Conservation (phyloP, 1,284 basidiomycete genomes). For the Irpex sp. region DNA sequence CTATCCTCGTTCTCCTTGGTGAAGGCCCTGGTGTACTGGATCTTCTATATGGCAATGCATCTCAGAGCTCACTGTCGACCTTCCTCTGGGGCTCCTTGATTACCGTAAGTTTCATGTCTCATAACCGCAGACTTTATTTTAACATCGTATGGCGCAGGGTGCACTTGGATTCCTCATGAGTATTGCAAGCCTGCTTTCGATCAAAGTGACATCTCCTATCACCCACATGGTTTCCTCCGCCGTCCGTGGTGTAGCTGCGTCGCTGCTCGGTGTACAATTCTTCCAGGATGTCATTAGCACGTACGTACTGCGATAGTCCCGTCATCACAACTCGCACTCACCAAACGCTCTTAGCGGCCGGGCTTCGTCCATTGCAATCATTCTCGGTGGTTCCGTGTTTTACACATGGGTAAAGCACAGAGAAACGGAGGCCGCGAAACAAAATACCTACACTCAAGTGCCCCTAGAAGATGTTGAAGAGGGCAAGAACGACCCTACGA, state of each 20-base stretch:
- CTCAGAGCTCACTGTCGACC: conserved; percentile 50
- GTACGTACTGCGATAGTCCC: conserved; percentile 38
- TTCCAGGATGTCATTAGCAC: conserved; percentile 74
- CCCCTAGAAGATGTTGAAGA: conserved; percentile 49
- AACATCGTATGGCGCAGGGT: conserved; percentile 44
- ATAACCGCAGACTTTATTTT: not conserved
- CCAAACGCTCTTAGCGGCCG: conserved; percentile 55
- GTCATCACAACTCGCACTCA: not conserved
- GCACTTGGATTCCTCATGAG: conserved; percentile 85
- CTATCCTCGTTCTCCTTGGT: conserved; percentile 66
- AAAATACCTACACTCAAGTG: conserved; percentile 39
- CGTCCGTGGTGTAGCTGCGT: conserved; percentile 78
- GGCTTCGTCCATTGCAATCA: conserved; percentile 72
- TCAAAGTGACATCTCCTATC: conserved; percentile 90
- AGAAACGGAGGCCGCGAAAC: conserved; percentile 42
- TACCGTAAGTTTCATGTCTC: conserved; percentile 46
- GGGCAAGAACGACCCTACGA: conserved; percentile 28
- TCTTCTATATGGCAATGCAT: conserved; percentile 50
- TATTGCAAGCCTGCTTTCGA: conserved; percentile 83
- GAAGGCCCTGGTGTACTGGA: conserved; percentile 60
- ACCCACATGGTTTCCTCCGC: conserved; percentile 91
- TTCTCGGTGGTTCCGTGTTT: conserved; percentile 76
- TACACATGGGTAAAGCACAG: conserved; percentile 85
- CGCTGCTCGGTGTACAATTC: conserved; percentile 69
- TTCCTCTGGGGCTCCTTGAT: conserved; percentile 78